These are phyloP conservation scores for Spathaspora sp. DNA, from an alignment of 805 yeast genomes.

Conservation along the genomic window DNA sequence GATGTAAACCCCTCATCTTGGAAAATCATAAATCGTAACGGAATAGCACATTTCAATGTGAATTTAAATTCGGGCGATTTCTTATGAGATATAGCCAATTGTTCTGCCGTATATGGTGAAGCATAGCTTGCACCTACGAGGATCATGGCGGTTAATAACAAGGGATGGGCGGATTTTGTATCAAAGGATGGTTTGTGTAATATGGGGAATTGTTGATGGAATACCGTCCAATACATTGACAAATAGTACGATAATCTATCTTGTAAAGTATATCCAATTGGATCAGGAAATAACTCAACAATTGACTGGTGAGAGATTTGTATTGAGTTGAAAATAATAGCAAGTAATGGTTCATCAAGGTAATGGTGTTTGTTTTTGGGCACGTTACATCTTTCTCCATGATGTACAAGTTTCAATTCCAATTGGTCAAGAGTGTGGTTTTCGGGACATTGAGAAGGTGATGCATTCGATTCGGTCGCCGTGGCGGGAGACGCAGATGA, in stretches of 20 bases:
- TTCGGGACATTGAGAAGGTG: slow-evolving; percentile 2
- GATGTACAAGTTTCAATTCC: slow-evolving; percentile 13
- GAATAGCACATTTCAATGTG: slow-evolving; percentile 46
- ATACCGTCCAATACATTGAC: slow-evolving; percentile 52
- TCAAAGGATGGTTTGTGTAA: slow-evolving; percentile 58
- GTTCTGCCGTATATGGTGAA: slow-evolving; percentile 10
- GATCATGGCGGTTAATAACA: slow-evolving; percentile 53
- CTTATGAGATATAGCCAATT: slow-evolving; percentile 7
- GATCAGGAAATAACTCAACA: slow-evolving; percentile 1
- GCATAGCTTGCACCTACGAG: slow-evolving; percentile 50
- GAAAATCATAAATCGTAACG: slow-evolving; percentile 68
- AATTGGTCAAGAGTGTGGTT: slow-evolving; percentile 7
- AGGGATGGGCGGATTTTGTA: slow-evolving; percentile 43
- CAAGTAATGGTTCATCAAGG: slow-evolving; percentile 33
- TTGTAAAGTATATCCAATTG: slow-evolving; percentile 21
- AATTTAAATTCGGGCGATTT: slow-evolving; percentile 36
- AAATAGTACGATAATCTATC: slow-evolving; percentile 34
- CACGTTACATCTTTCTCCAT: slow-evolving; percentile 19
- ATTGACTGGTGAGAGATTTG: background rate
- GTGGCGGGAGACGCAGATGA: slow-evolving; percentile 31
- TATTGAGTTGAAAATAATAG: slow-evolving; percentile 28
- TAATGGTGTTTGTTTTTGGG: slow-evolving; percentile 32
- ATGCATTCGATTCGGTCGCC: slow-evolving; percentile 19
- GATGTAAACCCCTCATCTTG: slow-evolving; percentile 69
- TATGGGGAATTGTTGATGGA: slow-evolving; percentile 58